Evolutionary conservation across 1,284 basidiomycete species (phyloP).

Genomic region (Calocybe gambosa): DNA sequence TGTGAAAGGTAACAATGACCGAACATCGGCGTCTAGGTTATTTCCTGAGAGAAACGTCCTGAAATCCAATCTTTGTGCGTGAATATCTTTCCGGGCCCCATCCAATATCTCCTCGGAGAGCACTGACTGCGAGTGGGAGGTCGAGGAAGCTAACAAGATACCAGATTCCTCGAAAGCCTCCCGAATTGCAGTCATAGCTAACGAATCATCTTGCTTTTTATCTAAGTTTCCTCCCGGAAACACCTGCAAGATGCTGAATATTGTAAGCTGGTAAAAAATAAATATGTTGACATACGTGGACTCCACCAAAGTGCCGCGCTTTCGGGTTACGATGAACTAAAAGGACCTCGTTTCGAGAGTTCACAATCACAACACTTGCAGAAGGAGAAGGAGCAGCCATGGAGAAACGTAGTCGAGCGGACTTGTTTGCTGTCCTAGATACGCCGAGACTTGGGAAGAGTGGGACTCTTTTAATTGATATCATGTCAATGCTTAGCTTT

Average conservation of each 20-base stretch:
- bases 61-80: conserved; percentile 45
- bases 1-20: conserved; percentile 56
- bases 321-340: conserved; percentile 63
- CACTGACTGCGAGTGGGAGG: conserved; percentile 13
- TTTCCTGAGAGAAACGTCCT: conserved; percentile 45
- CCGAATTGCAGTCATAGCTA: conserved; percentile 57
- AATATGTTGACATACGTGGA: conserved; percentile 42
- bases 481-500: background rate
- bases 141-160: conserved; percentile 49
- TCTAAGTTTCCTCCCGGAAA: conserved; percentile 71
- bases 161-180: conserved; percentile 74
- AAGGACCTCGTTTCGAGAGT: conserved; percentile 57
- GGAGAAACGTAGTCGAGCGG: conserved; percentile 1
- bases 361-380: conserved; percentile 59
- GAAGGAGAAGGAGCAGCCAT: conserved; percentile 33
- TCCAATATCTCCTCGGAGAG: conserved; percentile 39
- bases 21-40: conserved; percentile 35
- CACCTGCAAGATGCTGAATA: conserved; percentile 36
- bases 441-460: background rate
- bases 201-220: conserved; percentile 46
- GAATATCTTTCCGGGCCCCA: conserved; percentile 49
- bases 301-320: conserved; percentile 56
- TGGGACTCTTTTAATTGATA: conserved; percentile 2
- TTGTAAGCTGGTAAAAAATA: background rate
- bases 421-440: background rate